These are phyloP conservation scores for Yamadazyma phyllophila DNA, from an alignment of 805 yeast species.

Conservation along the genomic window DNA sequence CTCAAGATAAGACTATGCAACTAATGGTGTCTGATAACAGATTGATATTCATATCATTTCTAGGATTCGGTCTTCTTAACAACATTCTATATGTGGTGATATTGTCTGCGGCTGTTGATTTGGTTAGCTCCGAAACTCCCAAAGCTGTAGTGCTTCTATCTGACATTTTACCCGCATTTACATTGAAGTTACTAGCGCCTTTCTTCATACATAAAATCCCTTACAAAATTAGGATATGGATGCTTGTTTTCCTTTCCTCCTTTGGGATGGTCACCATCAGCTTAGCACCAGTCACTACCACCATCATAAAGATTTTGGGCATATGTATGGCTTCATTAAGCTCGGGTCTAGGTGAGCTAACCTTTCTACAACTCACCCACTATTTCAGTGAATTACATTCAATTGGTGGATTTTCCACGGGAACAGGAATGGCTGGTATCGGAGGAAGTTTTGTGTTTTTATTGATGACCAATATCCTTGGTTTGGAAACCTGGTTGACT, in stretches of 20 bases:
- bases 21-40: conserved; percentile 6
- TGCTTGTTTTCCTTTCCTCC: conserved; percentile 57
- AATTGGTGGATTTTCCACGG: conserved; percentile 85
- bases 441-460: conserved; percentile 74
- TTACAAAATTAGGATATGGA: conserved; percentile 53
- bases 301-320: conserved; percentile 55
- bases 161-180: conserved; percentile 81
- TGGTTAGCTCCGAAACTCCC: conserved; percentile 81
- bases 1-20: neutral
- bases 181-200: conserved; percentile 71
- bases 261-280: conserved; percentile 75
- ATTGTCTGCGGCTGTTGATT: conserved; percentile 85
- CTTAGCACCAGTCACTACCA: conserved; percentile 25
- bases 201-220: conserved; percentile 69
- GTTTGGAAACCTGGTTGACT: conserved; percentile 51
- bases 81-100: conserved; percentile 90
- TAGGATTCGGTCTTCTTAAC: conserved; percentile 83
- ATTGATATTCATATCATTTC: conserved; percentile 52
- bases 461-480: conserved; percentile 67
- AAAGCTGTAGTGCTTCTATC: conserved; percentile 83
- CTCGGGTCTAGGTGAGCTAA: conserved; percentile 88
- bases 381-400: conserved; percentile 56
- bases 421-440: conserved; percentile 95
- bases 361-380: conserved; percentile 85
- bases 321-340: conserved; percentile 76